A percentile compares a stretch with the other conserved stretches of the same genome.
phyloP scores from a whole-genome alignment of 495 filamentous ascomycete genomes.

The Filosporella fistucella region DNA sequence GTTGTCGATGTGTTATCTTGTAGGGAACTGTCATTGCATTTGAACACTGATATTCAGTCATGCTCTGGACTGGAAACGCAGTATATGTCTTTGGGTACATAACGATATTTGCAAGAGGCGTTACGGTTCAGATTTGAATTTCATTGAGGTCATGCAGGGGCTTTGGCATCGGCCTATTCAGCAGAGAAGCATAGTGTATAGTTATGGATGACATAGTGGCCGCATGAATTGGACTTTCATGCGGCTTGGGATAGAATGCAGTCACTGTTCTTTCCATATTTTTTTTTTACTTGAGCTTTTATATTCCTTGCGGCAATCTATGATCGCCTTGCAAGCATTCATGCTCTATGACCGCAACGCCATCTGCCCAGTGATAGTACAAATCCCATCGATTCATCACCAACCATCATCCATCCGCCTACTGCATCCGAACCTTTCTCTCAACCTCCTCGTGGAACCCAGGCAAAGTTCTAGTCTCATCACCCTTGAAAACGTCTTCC shows the following conservation, averaged over 20 bases:
- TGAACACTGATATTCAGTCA: no score
- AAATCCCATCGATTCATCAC: neutral
- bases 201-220: constrained; percentile 3
- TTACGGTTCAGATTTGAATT: no score
- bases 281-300: no score
- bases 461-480: constrained; percentile 63
- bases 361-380: constrained; percentile 9
- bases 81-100: no score
- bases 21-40: no score
- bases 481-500: constrained; percentile 85
- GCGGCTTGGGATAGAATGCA: constrained; percentile 26
- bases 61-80: no score
- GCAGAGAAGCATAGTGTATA: no score
- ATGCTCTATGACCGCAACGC: constrained; percentile 14
- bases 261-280: constrained; percentile 18
- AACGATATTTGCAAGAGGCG: no score
- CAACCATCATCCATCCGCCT: constrained; percentile 29
- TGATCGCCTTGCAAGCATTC: constrained; percentile 3
- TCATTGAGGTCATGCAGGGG: no score
- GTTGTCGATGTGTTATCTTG: constrained; percentile 79
- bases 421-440: constrained; percentile 73
- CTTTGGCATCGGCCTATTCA: no score
- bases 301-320: neutral
- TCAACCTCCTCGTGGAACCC: constrained; percentile 92
- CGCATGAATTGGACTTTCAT: no score